Evolutionary conservation across 1,139 yeast genomes (phyloP).

Genomic region (Protomyces pachydermus): DNA sequence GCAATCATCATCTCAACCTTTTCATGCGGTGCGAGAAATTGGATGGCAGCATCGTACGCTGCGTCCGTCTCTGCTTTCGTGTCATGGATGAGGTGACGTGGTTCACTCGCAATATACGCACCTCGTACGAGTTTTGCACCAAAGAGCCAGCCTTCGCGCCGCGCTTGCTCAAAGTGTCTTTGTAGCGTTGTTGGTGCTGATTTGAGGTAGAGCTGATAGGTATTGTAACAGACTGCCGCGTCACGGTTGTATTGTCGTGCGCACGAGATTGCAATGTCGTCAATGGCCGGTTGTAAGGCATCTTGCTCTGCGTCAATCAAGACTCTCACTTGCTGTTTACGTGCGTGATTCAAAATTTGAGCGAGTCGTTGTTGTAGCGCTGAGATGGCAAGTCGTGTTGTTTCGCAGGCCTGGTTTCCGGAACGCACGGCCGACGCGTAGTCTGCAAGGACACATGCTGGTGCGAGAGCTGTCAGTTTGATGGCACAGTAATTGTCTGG

Average conservation of each 20-base stretch:
- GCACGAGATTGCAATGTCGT: conserved; percentile 78
- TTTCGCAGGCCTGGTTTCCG: background rate
- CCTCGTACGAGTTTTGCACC: conserved; percentile 96
- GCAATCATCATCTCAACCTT: conserved; percentile 77
- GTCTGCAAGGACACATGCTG: conserved; percentile 60
- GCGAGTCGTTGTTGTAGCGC: conserved; percentile 43
- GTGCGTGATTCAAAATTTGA: conserved; percentile 42
- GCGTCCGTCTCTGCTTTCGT: conserved; percentile 73
- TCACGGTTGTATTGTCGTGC: conserved; percentile 66
- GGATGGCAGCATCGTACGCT: conserved; percentile 68
- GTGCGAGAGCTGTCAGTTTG: conserved; percentile 84
- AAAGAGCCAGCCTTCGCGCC: conserved; percentile 56
- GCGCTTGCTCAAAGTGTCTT: conserved; percentile 62
- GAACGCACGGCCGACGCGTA: background rate
- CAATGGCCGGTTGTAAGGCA: conserved; percentile 84
- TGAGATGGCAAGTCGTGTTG: conserved; percentile 45
- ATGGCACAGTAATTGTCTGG: conserved; percentile 68
- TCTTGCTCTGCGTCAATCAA: conserved; percentile 91
- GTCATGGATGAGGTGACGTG: conserved; percentile 69
- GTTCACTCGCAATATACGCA: conserved; percentile 90
- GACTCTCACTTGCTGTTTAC: conserved; percentile 67
- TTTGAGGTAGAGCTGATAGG: conserved; percentile 85
- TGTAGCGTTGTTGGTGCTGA: conserved; percentile 61
- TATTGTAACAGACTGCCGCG: conserved; percentile 69
- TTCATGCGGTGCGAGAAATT: conserved; percentile 43